Evolutionary conservation across 1,139 yeast genomes (phyloP), one percentile per base, ranked within the genome.

Genomic region (Yamadazyma membranifaciens): DNA sequence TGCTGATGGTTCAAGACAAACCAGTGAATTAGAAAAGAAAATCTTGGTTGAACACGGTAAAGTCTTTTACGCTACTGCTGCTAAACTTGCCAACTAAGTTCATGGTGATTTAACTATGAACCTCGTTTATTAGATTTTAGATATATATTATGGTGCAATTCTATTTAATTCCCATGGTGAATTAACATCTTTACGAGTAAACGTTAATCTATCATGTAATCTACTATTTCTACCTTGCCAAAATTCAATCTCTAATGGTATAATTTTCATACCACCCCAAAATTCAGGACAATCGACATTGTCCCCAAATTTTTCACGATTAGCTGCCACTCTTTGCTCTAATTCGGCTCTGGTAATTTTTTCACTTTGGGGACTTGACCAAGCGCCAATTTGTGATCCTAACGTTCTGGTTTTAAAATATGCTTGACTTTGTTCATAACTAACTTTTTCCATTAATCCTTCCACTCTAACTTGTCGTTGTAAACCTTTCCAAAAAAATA

Each of bases 211-310:
- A 63, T 92, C 99, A 61, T 92, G 98, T 43, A 91, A 72, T 60
- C 99, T 78, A 56, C 87, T 85, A 45, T 79, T 75, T 47, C 98
- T 80, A 13, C 98, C 98, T 65, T 92, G 98, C 97, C 98, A 92
- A 58, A 92, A 92, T 65, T 92, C 98, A 51, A 92, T 78, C 57
- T 88, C 96, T 41, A 87, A 67, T 2, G 99, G 98, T 34, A 84
- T 81, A 25, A 92, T 75, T 55, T 96, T 74, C 40, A 92, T 62
- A 1, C 98, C 98, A 38, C 98, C 98, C 98, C 98, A 92, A 59
- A 72, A 81, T 26, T 87, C 89, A 14, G 98, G 98, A 52, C 96
- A 86, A 24, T 95, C 94, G 40, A 92, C 80, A 20, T 20, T 20
- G 45, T 73, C 80, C 6, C n/a, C 17, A 10, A n/a, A n/a, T 9